phyloP scores from a whole-genome alignment of 2,329 filamentous ascomycete genomes.

The Colletotrichum cereale region DNA sequence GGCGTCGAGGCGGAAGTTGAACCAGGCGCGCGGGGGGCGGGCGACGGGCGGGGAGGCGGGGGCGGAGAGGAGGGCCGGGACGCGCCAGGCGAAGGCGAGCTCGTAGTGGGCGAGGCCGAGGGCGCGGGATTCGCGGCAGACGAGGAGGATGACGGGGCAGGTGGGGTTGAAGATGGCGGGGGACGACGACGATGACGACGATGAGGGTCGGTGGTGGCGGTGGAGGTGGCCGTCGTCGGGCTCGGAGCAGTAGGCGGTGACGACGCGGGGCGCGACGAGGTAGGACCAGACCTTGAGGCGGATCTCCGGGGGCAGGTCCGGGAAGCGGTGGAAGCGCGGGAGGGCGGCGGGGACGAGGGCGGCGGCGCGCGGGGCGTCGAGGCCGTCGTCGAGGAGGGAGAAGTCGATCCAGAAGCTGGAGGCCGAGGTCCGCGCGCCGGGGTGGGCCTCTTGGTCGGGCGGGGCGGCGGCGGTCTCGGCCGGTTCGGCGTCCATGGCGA shows the following conservation, averaged over 20 bases:
- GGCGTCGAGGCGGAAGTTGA: constrained; percentile 62
- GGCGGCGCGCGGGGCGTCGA: constrained; percentile 43
- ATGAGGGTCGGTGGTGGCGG: constrained; percentile 38
- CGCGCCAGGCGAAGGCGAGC: constrained; percentile 60
- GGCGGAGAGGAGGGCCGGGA: constrained; percentile 54
- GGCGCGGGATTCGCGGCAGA: constrained; percentile 57
- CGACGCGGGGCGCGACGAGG: constrained; percentile 59
- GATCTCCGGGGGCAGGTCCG: constrained; percentile 59
- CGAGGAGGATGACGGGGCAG: constrained; percentile 58
- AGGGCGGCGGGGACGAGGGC: constrained; percentile 44
- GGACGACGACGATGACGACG: constrained; percentile 22
- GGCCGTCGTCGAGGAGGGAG: constrained; percentile 57
- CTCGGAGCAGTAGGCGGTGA: constrained; percentile 58
- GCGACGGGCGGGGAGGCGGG: constrained; percentile 44
- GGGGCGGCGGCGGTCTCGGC: not conserved
- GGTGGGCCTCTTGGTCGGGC: constrained; percentile 25
- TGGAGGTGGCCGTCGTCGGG: constrained; percentile 43
- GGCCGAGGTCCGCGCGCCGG: constrained; percentile 33
- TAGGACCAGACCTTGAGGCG: constrained; percentile 62
- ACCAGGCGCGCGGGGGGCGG: constrained; percentile 57
- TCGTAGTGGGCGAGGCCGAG: constrained; percentile 60
- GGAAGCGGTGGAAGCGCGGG: constrained; percentile 54
- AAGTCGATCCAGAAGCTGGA: constrained; percentile 61
- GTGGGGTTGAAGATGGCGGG: constrained; percentile 43
- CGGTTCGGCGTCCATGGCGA: not conserved